Evolutionary conservation across 169 alveolate species (phyloP).

Genomic region (Miamiensis avidus): DNA sequence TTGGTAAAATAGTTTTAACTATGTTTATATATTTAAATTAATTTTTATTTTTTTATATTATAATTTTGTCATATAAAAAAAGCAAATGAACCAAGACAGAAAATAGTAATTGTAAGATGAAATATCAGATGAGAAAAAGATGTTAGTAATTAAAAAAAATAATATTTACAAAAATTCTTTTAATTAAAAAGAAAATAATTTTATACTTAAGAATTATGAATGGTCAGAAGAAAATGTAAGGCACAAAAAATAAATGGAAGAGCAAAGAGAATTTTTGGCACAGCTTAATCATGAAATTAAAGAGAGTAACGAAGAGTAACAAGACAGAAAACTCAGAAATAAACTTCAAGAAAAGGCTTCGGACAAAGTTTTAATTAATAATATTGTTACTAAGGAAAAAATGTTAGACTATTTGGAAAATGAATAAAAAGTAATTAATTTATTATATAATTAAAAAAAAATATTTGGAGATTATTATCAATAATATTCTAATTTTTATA

Average conservation of each 20-base stretch:
- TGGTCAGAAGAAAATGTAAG: conserved; percentile 29
- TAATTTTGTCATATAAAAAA: too few relatives aligned
- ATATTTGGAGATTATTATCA: too few relatives aligned
- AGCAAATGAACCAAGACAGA: conserved; percentile 1
- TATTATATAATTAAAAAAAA: too few relatives aligned
- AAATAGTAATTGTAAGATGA: conserved; percentile 1
- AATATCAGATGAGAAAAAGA: conserved; percentile 6
- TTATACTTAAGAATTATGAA: neutral
- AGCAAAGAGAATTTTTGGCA: conserved; percentile 1
- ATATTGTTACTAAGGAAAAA: conserved; percentile 13
- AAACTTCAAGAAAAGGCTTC: conserved; percentile 8
- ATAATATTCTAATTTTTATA: neutral
- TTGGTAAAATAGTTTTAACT: neutral
- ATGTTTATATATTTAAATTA: too few relatives aligned
- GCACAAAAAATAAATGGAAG: neutral
- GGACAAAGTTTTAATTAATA: conserved; percentile 16
- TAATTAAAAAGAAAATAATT: too few relatives aligned
- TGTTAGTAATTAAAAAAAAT: neutral
- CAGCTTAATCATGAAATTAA: conserved; percentile 14
- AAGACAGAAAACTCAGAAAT: conserved; percentile 2
- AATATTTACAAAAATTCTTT: too few relatives aligned
- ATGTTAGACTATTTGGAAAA: conserved; percentile 7
- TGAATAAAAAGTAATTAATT: conserved; percentile 17
- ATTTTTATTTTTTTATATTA: too few relatives aligned
- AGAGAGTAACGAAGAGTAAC: conserved; percentile 18